Evolutionary conservation across 1,284 basidiomycete species (phyloP), one percentile per base, ranked within the genome.

Genomic region (Testicularia cyperi): DNA sequence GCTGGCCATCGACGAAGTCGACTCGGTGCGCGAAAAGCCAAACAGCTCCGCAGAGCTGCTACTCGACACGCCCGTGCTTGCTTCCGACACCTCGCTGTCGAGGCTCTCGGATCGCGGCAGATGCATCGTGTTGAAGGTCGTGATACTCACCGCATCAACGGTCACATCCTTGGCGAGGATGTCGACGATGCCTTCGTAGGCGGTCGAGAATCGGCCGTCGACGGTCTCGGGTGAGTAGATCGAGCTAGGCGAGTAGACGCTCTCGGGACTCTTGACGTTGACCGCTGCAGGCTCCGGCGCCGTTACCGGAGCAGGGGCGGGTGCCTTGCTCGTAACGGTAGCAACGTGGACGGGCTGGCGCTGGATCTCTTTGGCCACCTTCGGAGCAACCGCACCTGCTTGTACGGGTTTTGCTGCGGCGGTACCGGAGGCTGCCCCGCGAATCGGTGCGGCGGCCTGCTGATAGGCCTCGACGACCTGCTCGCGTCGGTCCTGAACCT

Each of bases 1-100:
- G 30, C 65, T 65, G 16, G 42, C 44, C 18, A 68, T 33, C 22
- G 65, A 65, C 3, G 56, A 52, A 38, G 20, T 53, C 9, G 66
- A 63, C 48, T 66, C 39, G 42, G 57, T 54, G 22, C 54, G 54
- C 23, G 64, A 57, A 24, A 63, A 66, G 9, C 48, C 64, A 31
- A 65, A 60, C 2, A 63, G 52, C 18, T 63, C 60, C 14, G 54
- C 52, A 4, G 39, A 52, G 44, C 60, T 67, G 48, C 58, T 62
- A 27, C 54, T 47, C 24, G 28, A 39, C n/a, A n/a, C n/a, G n/a
- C n/a, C n/a, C 32, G 54, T 60, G 43, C 43, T 55, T 15, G 32
- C 38, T 12, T 54, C 51, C 5, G 49, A 58, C 12, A 63, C 30
- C 24, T 62, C 44, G 46, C 64, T 66, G 6, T 44, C 38, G 30